Evolutionary conservation across 805 yeast genomes (phyloP).

Genomic region (Candida railenensis): DNA sequence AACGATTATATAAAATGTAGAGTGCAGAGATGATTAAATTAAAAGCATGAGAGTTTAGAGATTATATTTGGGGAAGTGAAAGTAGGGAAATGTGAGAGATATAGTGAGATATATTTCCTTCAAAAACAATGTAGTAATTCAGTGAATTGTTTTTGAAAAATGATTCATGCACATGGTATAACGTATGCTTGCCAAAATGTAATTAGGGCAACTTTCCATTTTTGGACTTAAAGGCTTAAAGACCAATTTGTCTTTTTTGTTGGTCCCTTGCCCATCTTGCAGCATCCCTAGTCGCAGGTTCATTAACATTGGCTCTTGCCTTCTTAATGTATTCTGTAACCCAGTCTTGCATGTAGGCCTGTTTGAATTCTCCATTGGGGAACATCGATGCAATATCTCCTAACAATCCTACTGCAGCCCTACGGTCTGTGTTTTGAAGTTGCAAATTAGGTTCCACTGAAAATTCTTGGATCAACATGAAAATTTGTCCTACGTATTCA

Average conservation of each 20-base stretch:
- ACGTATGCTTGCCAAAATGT: too few species aligned
- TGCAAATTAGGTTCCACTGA: slow-evolving; percentile 60
- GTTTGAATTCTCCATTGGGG: slow-evolving; percentile 72
- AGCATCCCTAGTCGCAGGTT: slow-evolving; percentile 76
- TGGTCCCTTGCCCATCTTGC: slow-evolving; percentile 98
- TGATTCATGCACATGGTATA: too few species aligned
- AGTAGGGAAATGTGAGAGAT: slow-evolving; percentile 3
- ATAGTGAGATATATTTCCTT: not conserved
- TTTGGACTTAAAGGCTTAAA: too few species aligned
- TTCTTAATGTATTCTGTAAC: slow-evolving; percentile 71
- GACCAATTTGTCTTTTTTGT: slow-evolving; percentile 46
- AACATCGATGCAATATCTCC: slow-evolving; percentile 92
- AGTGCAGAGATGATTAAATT: not conserved
- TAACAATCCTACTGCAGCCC: slow-evolving; percentile 84
- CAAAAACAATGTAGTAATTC: not conserved
- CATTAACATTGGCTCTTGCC: slow-evolving; percentile 64
- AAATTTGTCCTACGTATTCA: slow-evolving; percentile 67
- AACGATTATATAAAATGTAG: not conserved
- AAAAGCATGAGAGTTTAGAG: not conserved
- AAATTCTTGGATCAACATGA: slow-evolving; percentile 63
- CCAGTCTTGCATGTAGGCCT: slow-evolving; percentile 72
- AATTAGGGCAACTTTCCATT: too few species aligned
- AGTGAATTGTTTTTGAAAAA: too few species aligned
- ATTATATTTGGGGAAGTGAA: not conserved
- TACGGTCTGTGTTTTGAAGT: slow-evolving; percentile 66